Evolutionary conservation across 2,329 filamentous ascomycete genomes (phyloP), one percentile per base, ranked within the genome.

Genomic region (Metarhizium rileyi): DNA sequence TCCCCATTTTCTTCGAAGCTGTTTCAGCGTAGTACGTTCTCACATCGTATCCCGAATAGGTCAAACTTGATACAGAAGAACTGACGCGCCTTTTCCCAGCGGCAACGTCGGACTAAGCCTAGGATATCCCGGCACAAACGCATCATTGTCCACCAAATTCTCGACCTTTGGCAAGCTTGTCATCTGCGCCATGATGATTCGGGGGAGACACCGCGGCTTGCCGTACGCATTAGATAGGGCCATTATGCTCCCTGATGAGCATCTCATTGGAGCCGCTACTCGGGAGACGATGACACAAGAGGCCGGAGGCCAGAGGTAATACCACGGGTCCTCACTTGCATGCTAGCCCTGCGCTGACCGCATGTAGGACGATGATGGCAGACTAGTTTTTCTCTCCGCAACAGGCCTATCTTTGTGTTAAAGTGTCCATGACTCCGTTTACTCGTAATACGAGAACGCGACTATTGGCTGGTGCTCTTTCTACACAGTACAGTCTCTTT

Each of bases 131-230:
- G 55, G 51, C 3, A 61, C 62, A 10, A 48, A 49, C 9, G 56
- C 59, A 1, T 65, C 65, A 0, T 58, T 68, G 16, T 60, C 57
- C 35, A 63, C 60, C 14, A 47, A 61, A 38, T 65, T 66, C n/a
- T 55, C 55, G 1, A 61, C 55, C 0, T 64, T 65, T 26, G 61
- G 65, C 52, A 69, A 69, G 50, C 48, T 69, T 1, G 57, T 69
- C 41, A 57, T 69, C n/a, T 67, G 65, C 45, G 58, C 59, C 33
- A 65, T 66, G 61, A 69, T 69, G 66, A 59, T 68, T 23, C 61
- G 66, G 16, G 66, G 66, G 2, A 61, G 66, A 1, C 66, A 69
- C 41, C 60, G 66, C 1, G 62, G 62, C 0, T 55, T 69, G 9
- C 65, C 65, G 0, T 66, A 67, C 38, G 49, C 57, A 1, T 56